phyloP scores from a whole-genome alignment of 805 yeast species.

The Middelhovenomyces tepae region DNA sequence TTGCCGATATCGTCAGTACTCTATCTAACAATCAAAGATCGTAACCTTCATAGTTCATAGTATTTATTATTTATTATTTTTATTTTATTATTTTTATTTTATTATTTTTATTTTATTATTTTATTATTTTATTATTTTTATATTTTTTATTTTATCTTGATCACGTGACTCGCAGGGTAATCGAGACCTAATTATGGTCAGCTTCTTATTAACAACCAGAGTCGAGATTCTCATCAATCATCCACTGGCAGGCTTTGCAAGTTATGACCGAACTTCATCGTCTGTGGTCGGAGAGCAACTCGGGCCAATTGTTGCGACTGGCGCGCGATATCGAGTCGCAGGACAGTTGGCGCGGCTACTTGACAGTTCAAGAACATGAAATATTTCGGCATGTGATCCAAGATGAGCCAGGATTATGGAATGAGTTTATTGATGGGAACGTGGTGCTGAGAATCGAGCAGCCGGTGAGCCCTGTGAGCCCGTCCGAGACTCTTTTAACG shows the following conservation, averaged over 20 bases:
- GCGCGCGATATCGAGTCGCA: constrained; percentile 22
- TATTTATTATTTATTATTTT: too few species aligned
- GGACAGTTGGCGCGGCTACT: constrained; percentile 28
- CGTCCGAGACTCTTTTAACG: constrained; percentile 4
- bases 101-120: too few species aligned
- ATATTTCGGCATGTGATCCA: constrained; percentile 26
- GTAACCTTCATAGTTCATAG: too few species aligned
- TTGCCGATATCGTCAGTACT: too few species aligned
- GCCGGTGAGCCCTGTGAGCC: constrained; percentile 4
- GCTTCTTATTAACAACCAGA: background rate
- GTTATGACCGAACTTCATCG: constrained; percentile 1
- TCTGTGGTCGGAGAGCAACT: constrained; percentile 11
- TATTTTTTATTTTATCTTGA: too few species aligned
- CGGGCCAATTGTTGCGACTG: constrained; percentile 11
- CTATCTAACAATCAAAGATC: too few species aligned
- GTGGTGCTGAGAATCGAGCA: constrained; percentile 16
- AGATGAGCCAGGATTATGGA: constrained; percentile 27
- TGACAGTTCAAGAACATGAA: constrained; percentile 30
- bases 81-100: too few species aligned
- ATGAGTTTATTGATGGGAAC: constrained; percentile 24
- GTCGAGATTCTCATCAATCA: constrained; percentile 1
- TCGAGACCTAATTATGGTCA: too few species aligned
- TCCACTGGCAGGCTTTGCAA: background rate
- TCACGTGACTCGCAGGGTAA: too few species aligned
- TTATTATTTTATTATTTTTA: too few species aligned